These are phyloP conservation scores for Phytophthora crassamura DNA, from an alignment of 352 stramenopile genomes.

Conservation along the genomic window DNA sequence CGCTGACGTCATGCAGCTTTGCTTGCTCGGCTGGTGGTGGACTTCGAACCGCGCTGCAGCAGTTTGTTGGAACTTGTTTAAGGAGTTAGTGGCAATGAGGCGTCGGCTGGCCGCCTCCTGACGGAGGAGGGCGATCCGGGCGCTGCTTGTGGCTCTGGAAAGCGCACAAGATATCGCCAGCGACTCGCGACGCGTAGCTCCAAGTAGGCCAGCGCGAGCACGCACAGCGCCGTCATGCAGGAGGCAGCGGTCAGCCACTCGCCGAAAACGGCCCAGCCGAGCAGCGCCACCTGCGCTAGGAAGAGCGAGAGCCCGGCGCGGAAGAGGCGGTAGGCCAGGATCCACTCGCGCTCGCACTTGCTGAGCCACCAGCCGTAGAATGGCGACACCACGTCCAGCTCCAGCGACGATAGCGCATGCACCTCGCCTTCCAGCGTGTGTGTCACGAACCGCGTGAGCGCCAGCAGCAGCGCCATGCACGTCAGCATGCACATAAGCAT, in stretches of 20 bases:
- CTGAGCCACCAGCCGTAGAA: slow-evolving; percentile 80
- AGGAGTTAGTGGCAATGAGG: slow-evolving; percentile 21
- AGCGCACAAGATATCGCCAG: slow-evolving; percentile 78
- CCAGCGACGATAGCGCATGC: slow-evolving; percentile 53
- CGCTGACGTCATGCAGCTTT: slow-evolving; percentile 3
- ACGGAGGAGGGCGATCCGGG: slow-evolving; percentile 16
- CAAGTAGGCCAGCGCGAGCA: slow-evolving; percentile 59
- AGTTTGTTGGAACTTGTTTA: slow-evolving; percentile 9
- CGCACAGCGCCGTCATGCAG: slow-evolving; percentile 58
- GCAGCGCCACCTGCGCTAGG: slow-evolving; percentile 58
- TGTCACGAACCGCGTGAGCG: slow-evolving; percentile 77
- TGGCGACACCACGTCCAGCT: slow-evolving; percentile 76
- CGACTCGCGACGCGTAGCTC: slow-evolving; percentile 66
- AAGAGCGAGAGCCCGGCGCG: slow-evolving; percentile 61
- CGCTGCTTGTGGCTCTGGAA: slow-evolving; percentile 40
- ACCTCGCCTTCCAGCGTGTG: slow-evolving; percentile 78
- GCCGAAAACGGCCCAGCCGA: slow-evolving; percentile 71
- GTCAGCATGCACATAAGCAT: slow-evolving; percentile 84
- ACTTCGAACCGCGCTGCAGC: background rate
- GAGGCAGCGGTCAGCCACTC: slow-evolving; percentile 51
- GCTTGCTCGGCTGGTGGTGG: slow-evolving; percentile 5
- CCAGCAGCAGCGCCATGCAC: slow-evolving; percentile 71
- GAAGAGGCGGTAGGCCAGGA: slow-evolving; percentile 74
- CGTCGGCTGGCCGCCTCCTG: slow-evolving; percentile 17
- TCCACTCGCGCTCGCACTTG: slow-evolving; percentile 77